Evolutionary conservation across 306 rosid genomes (phyloP).

Genomic region (Vigna radiata): DNA sequence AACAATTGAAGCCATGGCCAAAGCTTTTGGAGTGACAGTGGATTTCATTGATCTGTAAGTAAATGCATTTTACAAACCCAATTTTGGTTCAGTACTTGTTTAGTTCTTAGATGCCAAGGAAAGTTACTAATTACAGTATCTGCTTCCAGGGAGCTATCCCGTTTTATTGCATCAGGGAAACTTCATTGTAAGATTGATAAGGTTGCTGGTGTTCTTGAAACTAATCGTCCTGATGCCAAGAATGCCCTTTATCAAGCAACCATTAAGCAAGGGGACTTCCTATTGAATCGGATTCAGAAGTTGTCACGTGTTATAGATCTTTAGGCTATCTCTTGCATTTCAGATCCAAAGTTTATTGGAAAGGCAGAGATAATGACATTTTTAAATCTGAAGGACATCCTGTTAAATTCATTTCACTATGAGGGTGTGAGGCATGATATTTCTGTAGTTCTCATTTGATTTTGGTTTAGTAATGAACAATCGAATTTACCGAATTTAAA

Average conservation of each 20-base stretch:
- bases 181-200: conserved; percentile 98
- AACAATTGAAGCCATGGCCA: conserved; percentile 96
- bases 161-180: conserved; percentile 95
- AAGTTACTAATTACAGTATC: conserved; percentile 17
- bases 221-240: conserved; percentile 95
- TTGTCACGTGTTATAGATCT: conserved; percentile 93
- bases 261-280: conserved; percentile 97
- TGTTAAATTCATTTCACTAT: conserved; percentile 41
- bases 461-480: conserved; percentile 26
- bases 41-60: conserved; percentile 97
- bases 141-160: conserved; percentile 91
- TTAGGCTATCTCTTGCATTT: conserved; percentile 36
- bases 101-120: background rate
- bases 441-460: conserved; percentile 25
- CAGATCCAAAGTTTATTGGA: conserved; percentile 17
- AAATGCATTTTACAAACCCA: background rate
- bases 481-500: conserved; percentile 10
- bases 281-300: conserved; percentile 90
- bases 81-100: conserved; percentile 8
- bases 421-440: conserved; percentile 25
- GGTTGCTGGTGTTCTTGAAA: conserved; percentile 94
- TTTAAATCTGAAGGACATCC: conserved; percentile 22
- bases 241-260: conserved; percentile 97
- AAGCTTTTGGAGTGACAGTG: conserved; percentile 93
- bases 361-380: conserved; percentile 30